phyloP scores from a whole-genome alignment of 495 filamentous ascomycete genomes.

The Neurospora sp. region DNA sequence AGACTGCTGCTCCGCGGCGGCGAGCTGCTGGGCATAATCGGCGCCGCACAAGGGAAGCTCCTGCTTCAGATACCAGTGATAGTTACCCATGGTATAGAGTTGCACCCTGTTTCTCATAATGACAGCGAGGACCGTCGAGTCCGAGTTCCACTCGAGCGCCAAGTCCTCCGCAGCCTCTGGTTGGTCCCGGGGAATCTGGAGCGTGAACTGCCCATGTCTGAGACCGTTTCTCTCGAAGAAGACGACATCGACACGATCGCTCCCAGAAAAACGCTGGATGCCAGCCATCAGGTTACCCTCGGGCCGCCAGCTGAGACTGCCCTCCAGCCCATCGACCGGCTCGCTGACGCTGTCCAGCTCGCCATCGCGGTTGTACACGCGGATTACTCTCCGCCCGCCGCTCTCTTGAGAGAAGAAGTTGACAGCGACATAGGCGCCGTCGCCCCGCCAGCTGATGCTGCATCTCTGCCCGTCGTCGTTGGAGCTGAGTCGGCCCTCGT shows the following conservation, averaged over 20 bases:
- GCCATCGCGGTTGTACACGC: conserved; percentile 85
- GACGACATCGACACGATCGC: conserved; percentile 63
- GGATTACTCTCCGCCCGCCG: conserved; percentile 59
- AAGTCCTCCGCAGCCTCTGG: conserved; percentile 49
- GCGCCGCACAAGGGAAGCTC: conserved; percentile 46
- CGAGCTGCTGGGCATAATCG: conserved; percentile 18
- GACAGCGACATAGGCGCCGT: conserved; percentile 84
- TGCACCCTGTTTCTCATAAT: conserved; percentile 65
- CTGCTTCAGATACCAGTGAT: conserved; percentile 98
- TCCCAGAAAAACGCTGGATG: conserved; percentile 49
- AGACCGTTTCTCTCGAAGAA: conserved; percentile 97
- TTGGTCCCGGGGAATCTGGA: conserved; percentile 51
- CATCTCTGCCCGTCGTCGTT: conserved; percentile 54
- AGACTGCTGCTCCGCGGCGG: neutral
- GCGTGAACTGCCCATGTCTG: conserved; percentile 80
- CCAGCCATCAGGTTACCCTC: conserved; percentile 80
- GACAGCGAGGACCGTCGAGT: conserved; percentile 84
- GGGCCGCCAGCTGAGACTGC: conserved; percentile 83
- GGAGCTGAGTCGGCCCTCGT: conserved; percentile 65
- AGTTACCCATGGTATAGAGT: conserved; percentile 95
- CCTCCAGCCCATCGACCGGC: conserved; percentile 82
- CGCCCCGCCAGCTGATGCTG: conserved; percentile 85
- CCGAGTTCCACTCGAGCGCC: conserved; percentile 71
- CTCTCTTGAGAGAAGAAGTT: conserved; percentile 52
- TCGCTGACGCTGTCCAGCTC: conserved; percentile 85